Evolutionary conservation across 2,329 filamentous ascomycete species (phyloP).

Genomic region (Sphaceloma murrayae): DNA sequence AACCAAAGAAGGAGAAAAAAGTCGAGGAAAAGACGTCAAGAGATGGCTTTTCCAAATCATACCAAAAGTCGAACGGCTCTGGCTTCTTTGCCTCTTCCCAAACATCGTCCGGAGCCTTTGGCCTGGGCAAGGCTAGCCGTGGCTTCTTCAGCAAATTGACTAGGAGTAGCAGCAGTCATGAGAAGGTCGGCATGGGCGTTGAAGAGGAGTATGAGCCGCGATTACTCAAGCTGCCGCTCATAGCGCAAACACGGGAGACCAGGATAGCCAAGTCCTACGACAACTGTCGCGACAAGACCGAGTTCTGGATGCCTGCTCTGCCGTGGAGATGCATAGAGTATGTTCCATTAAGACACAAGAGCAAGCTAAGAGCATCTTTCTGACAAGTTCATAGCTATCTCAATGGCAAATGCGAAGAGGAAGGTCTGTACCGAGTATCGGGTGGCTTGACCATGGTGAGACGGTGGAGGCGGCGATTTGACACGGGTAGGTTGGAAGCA

Average conservation of each 20-base stretch:
- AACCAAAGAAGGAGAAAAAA: slow-evolving; percentile 18
- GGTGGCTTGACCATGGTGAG: slow-evolving; percentile 85
- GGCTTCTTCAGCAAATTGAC: slow-evolving; percentile 65
- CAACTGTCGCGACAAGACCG: slow-evolving; percentile 85
- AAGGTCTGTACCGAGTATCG: slow-evolving; percentile 85
- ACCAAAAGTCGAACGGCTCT: slow-evolving; percentile 15
- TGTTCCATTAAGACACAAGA: slow-evolving; percentile 26
- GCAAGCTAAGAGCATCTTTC: neutral
- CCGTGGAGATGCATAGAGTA: slow-evolving; percentile 90
- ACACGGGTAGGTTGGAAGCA: slow-evolving; percentile 52
- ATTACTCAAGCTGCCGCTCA: slow-evolving; percentile 74
- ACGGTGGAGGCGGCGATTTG: slow-evolving; percentile 86
- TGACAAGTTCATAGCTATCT: slow-evolving; percentile 51
- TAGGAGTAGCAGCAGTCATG: slow-evolving; percentile 61
- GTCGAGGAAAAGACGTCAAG: slow-evolving; percentile 6
- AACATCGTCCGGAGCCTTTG: slow-evolving; percentile 57
- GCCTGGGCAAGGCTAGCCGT: slow-evolving; percentile 62
- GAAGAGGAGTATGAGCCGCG: slow-evolving; percentile 78
- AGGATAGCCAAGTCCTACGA: slow-evolving; percentile 84
- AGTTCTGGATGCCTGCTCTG: slow-evolving; percentile 97
- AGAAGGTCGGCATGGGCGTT: slow-evolving; percentile 42
- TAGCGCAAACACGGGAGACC: slow-evolving; percentile 83
- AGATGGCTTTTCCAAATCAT: slow-evolving; percentile 9
- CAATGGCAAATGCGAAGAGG: slow-evolving; percentile 89
- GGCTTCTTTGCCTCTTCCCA: slow-evolving; percentile 10